phyloP scores from a whole-genome alignment of 371 early-diverging fungal species.

The Haplosporangium sp. region DNA sequence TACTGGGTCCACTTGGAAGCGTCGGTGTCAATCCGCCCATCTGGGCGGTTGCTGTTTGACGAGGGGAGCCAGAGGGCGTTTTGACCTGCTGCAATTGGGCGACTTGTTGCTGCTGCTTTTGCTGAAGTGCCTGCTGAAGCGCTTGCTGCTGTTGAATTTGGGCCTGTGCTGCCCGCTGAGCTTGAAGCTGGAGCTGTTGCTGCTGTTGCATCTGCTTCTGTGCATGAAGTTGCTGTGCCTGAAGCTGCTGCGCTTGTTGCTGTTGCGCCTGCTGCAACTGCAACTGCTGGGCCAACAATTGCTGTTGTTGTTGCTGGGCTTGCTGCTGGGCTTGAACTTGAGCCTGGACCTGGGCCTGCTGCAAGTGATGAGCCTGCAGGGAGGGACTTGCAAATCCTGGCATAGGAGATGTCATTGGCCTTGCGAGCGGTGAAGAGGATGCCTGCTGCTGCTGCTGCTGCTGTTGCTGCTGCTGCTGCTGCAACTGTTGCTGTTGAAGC shows the following conservation, averaged over 20 bases:
- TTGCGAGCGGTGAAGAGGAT: slow-evolving; percentile 43
- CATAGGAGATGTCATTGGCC: slow-evolving; percentile 52
- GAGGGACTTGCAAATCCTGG: slow-evolving; percentile 49
- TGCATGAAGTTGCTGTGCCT: slow-evolving; percentile 41
- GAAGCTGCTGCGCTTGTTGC: slow-evolving; percentile 48
- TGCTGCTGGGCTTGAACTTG: slow-evolving; percentile 33
- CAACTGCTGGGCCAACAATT: slow-evolving; percentile 29
- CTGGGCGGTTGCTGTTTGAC: slow-evolving; percentile 47
- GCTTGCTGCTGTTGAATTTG: slow-evolving; percentile 51
- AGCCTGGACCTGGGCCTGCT: slow-evolving; percentile 26
- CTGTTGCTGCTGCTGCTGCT: slow-evolving; percentile 35
- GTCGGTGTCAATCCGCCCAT: slow-evolving; percentile 51
- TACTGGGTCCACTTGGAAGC: slow-evolving; percentile 50
- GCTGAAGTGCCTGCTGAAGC: slow-evolving; percentile 52
- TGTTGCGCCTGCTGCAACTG: slow-evolving; percentile 43
- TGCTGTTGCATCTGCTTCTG: slow-evolving; percentile 60
- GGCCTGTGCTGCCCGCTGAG: slow-evolving; percentile 56
- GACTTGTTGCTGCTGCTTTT: slow-evolving; percentile 43
- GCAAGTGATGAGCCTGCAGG: slow-evolving; percentile 41
- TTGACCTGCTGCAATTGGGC: slow-evolving; percentile 51
- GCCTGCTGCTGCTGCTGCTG: slow-evolving; percentile 40
- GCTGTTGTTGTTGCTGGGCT: slow-evolving; percentile 25
- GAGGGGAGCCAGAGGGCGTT: slow-evolving; percentile 52
- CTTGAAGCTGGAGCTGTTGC: slow-evolving; percentile 60
- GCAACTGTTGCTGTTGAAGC: slow-evolving; percentile 24